Percentiles rank a stretch among this genome's conserved stretches.
These are phyloP conservation scores for Trametes pubescens DNA, from an alignment of 1,284 basidiomycete species.

Conservation along the genomic window DNA sequence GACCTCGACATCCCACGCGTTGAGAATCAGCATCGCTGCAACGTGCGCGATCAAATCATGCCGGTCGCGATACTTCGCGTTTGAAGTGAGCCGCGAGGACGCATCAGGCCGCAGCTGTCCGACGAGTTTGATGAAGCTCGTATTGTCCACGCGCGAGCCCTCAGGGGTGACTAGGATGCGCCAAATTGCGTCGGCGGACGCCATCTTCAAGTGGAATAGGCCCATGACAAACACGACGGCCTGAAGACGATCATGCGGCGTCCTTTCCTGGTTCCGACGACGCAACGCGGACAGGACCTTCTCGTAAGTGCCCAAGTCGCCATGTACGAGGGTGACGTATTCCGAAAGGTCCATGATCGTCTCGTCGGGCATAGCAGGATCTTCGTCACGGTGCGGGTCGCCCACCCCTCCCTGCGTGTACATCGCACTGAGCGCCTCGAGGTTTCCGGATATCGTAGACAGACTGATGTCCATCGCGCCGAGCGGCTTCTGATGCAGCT, in stretches of 20 bases:
- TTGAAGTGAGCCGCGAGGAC: conserved; percentile 38
- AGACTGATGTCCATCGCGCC: conserved; percentile 40
- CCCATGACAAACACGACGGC: conserved; percentile 44
- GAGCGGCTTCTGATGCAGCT: conserved; percentile 39
- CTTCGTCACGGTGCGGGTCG: conserved; percentile 22
- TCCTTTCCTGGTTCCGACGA: conserved; percentile 33
- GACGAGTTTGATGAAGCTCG: conserved; percentile 22
- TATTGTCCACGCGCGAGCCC: conserved; percentile 29
- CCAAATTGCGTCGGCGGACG: conserved; percentile 47
- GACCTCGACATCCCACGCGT: conserved; percentile 34
- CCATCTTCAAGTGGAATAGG: conserved; percentile 51
- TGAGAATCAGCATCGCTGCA: conserved; percentile 34
- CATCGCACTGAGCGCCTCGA: conserved; percentile 35
- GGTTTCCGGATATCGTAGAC: conserved; percentile 39
- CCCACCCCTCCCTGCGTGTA: conserved; percentile 41
- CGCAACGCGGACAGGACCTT: conserved; percentile 14
- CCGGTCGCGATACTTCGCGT: conserved; percentile 46
- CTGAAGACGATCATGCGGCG: conserved; percentile 35
- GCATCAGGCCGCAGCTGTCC: conserved; percentile 40
- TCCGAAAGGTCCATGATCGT: background rate
- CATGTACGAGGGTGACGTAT: conserved; percentile 20
- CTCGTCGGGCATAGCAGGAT: background rate
- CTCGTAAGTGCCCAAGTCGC: conserved; percentile 33
- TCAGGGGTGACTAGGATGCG: conserved; percentile 37
- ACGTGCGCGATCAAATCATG: conserved; percentile 47